Conservation (phyloP, 148 eudicot genomes). For the Dianthus caryophyllus region DNA sequence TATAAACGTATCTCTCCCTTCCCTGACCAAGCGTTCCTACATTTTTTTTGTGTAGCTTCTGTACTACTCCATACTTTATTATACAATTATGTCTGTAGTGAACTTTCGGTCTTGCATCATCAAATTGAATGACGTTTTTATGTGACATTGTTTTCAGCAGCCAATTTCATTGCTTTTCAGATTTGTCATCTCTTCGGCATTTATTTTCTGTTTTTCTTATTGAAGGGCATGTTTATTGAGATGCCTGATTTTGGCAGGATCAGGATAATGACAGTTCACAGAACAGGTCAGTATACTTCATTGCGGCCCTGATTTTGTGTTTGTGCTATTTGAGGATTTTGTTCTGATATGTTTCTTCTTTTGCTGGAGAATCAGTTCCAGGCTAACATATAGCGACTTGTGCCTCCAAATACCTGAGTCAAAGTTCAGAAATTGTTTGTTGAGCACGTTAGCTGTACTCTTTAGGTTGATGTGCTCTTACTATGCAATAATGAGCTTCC, state of each 20-base stretch:
- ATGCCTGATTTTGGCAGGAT: conserved; percentile 56
- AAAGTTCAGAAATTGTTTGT: conserved; percentile 79
- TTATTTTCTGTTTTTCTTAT: conserved; percentile 18
- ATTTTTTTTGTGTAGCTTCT: no score
- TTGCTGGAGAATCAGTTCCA: conserved; percentile 42
- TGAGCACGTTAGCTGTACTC: conserved; percentile 68
- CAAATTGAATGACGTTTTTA: not conserved
- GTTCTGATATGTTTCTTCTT: conserved; percentile 25
- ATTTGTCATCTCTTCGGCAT: conserved; percentile 16
- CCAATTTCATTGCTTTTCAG: conserved; percentile 9
- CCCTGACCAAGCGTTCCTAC: conserved; percentile 1
- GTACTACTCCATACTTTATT: no score
- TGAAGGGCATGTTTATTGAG: conserved; percentile 24
- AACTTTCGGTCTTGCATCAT: not conserved
- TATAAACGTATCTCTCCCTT: not conserved
- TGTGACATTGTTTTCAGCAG: not conserved
- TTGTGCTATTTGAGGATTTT: conserved; percentile 7
- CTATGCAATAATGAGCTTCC: conserved; percentile 76
- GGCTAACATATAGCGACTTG: conserved; percentile 92
- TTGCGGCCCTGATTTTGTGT: conserved; percentile 16
- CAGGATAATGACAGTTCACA: conserved; percentile 39
- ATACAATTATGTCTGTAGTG: not conserved
- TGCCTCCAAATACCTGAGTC: conserved; percentile 90
- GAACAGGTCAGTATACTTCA: conserved; percentile 39
- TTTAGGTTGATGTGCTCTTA: conserved; percentile 88